These are phyloP conservation scores for Lipomyces lipofer DNA, from an alignment of 805 yeast species.

Conservation along the genomic window DNA sequence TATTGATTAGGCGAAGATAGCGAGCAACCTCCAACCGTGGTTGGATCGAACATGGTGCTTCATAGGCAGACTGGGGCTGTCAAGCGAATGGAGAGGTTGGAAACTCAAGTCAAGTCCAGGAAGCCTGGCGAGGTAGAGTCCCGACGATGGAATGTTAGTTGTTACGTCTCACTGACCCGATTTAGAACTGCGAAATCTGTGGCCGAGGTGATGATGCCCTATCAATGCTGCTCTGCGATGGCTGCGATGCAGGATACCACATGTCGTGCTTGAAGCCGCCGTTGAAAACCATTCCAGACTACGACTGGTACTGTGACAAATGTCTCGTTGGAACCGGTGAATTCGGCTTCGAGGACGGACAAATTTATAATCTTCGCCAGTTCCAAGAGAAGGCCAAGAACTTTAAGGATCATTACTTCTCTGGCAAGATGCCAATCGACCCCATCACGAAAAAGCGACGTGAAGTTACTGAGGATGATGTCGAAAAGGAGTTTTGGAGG, in stretches of 20 bases:
- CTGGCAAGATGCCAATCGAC: conserved; percentile 6
- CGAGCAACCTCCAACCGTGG: conserved; percentile 14
- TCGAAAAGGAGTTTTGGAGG: conserved; percentile 43
- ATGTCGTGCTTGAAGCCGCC: conserved; percentile 64
- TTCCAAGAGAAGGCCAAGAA: conserved; percentile 59
- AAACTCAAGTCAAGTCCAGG: neutral
- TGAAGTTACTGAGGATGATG: conserved; percentile 25
- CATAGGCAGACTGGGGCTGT: conserved; percentile 21
- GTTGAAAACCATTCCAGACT: conserved; percentile 52
- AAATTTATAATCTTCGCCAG: conserved; percentile 56
- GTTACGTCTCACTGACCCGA: neutral
- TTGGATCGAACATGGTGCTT: conserved; percentile 21
- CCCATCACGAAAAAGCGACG: neutral
- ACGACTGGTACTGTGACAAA: conserved; percentile 76
- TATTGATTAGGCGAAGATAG: neutral
- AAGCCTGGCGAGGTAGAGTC: conserved; percentile 23
- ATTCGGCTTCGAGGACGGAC: conserved; percentile 80
- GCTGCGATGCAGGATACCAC: conserved; percentile 72
- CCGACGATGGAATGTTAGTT: neutral
- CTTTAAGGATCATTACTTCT: conserved; percentile 46
- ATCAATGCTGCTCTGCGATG: conserved; percentile 54
- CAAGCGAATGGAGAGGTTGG: conserved; percentile 17
- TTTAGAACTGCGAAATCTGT: conserved; percentile 36
- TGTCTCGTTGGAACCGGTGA: conserved; percentile 87
- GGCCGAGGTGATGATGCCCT: conserved; percentile 28